A percentile compares a stretch with the other conserved stretches of the same genome.
phyloP scores from a whole-genome alignment of 495 filamentous ascomycete species.

The Parathielavia hyrcaniae region DNA sequence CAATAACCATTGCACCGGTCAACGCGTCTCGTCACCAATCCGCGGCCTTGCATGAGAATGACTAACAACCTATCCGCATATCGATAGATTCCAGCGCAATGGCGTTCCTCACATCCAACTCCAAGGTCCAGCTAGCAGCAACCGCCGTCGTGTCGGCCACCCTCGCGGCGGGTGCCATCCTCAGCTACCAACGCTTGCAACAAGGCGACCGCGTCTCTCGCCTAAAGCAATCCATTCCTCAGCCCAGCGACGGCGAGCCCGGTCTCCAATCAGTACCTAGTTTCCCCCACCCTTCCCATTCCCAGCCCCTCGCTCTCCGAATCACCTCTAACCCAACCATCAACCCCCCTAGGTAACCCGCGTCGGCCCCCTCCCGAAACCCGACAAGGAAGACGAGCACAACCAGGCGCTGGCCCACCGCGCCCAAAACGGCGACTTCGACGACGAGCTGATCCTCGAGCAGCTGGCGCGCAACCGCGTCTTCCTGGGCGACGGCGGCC shows the following conservation, averaged over 20 bases:
- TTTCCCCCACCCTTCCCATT: background rate
- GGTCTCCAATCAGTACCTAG: conserved; percentile 29
- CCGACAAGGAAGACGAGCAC: conserved; percentile 67
- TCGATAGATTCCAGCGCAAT: conserved; percentile 21
- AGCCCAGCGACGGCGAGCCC: conserved; percentile 32
- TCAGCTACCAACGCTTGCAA: conserved; percentile 62
- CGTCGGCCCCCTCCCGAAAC: conserved; percentile 54
- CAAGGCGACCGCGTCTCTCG: conserved; percentile 56
- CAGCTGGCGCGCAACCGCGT: conserved; percentile 92
- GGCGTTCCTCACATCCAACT: conserved; percentile 36
- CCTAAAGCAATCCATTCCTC: conserved; percentile 69
- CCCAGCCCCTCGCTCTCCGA: background rate
- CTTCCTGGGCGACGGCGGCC: conserved; percentile 78
- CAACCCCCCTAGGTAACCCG: conserved; percentile 59
- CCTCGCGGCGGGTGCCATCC: conserved; percentile 63
- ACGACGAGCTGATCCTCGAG: conserved; percentile 91
- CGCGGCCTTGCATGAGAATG: background rate
- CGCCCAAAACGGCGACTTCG: conserved; percentile 82
- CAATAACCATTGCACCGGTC: background rate
- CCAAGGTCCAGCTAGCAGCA: conserved; percentile 58
- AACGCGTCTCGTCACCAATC: background rate
- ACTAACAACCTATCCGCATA: background rate
- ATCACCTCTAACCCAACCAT: background rate
- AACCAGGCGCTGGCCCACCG: conserved; percentile 68
- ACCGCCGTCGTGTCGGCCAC: conserved; percentile 71